Conservation (phyloP, 805 yeast species). For the Starmerella powellii region DNA sequence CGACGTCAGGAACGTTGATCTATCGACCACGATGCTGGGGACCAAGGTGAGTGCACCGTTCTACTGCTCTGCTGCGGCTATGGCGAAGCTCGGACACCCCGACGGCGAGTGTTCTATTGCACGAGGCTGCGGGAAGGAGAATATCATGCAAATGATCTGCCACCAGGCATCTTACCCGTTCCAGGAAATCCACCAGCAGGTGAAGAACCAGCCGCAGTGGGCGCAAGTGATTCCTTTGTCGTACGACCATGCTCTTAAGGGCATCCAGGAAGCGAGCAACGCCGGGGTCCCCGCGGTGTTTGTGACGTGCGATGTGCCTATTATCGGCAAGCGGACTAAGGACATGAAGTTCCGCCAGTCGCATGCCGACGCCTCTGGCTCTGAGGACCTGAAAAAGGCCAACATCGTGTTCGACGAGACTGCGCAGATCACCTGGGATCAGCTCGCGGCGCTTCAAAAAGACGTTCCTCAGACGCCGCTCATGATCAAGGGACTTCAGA, state of each 20-base stretch:
- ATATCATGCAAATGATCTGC: slow-evolving; percentile 79
- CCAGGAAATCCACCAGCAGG: slow-evolving; percentile 70
- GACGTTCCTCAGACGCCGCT: slow-evolving; percentile 28
- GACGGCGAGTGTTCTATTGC: slow-evolving; percentile 86
- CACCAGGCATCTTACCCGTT: slow-evolving; percentile 79
- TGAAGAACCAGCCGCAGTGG: slow-evolving; percentile 73
- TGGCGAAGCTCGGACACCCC: slow-evolving; percentile 82
- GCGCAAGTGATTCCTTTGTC: slow-evolving; percentile 71
- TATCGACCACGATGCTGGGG: slow-evolving; percentile 68
- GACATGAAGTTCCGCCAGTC: slow-evolving; percentile 36
- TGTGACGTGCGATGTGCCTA: slow-evolving; percentile 77
- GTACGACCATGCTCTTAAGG: slow-evolving; percentile 48
- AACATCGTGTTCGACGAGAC: slow-evolving; percentile 36
- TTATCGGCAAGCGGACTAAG: slow-evolving; percentile 79
- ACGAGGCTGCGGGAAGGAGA: slow-evolving; percentile 63
- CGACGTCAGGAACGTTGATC: slow-evolving; percentile 60
- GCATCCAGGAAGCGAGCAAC: slow-evolving; percentile 61
- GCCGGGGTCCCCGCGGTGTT: slow-evolving; percentile 59
- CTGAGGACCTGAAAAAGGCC: slow-evolving; percentile 71
- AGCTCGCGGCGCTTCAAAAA: slow-evolving; percentile 29
- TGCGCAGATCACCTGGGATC: slow-evolving; percentile 30
- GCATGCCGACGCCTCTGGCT: slow-evolving; percentile 62
- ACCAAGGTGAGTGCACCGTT: slow-evolving; percentile 59
- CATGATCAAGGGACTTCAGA: slow-evolving; percentile 68
- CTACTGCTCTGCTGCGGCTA: slow-evolving; percentile 81